A percentile compares a stretch with the other conserved stretches of the same genome.
Conservation (phyloP, 306 rosid species). For the Quercus berberidifolia region DNA sequence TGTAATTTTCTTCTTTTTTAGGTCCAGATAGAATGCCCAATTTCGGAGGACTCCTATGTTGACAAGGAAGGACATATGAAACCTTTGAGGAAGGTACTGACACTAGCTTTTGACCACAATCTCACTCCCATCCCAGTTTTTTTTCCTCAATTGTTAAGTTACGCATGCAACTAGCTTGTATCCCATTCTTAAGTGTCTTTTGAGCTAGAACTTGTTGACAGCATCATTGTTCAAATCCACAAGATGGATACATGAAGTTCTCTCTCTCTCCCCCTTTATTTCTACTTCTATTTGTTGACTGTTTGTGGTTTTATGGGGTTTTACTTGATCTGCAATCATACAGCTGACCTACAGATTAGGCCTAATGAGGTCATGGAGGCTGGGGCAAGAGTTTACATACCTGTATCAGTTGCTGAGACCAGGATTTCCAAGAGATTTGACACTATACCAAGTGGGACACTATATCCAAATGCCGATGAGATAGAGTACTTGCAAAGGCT, state of each 20-base stretch:
- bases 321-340: slow-evolving; percentile 40
- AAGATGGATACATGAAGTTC: not conserved
- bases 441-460: slow-evolving; percentile 87
- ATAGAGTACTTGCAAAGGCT: slow-evolving; percentile 89
- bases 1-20: slow-evolving; percentile 24
- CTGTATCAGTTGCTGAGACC: slow-evolving; percentile 82
- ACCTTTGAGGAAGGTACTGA: slow-evolving; percentile 52
- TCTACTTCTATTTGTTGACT: slow-evolving; percentile 7
- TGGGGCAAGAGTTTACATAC: slow-evolving; percentile 59
- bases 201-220: not conserved
- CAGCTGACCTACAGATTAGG: slow-evolving; percentile 66
- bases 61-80: slow-evolving; percentile 36
- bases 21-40: slow-evolving; percentile 59
- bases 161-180: not conserved
- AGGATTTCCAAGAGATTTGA: slow-evolving; percentile 82
- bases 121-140: too few species aligned
- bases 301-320: slow-evolving; percentile 22
- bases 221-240: not conserved
- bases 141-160: not conserved
- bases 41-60: slow-evolving; percentile 20
- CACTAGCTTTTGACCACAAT: slow-evolving; percentile 1
- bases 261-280: not conserved
- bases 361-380: slow-evolving; percentile 66
- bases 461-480: slow-evolving; percentile 93
- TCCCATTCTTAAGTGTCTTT: not conserved